A percentile compares a stretch with the other conserved stretches of the same genome.
Conservation (phyloP, 371 early-diverging fungal species). For the Smittium mucronatum region DNA sequence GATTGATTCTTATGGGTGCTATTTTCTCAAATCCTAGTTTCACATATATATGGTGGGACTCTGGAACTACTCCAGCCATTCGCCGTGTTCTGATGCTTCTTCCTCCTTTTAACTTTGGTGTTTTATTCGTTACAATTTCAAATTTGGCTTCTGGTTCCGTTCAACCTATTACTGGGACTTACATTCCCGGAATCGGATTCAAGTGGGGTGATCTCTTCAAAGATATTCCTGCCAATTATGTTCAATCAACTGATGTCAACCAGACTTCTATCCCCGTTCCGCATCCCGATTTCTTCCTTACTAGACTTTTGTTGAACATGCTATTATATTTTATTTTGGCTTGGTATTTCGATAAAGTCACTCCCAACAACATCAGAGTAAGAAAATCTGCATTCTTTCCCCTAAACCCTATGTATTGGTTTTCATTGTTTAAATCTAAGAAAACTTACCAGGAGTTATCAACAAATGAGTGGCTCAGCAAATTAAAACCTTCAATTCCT, state of each 20-base stretch:
- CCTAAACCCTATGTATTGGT: conserved; percentile 34
- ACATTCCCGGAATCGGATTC: conserved; percentile 49
- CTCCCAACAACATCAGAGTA: conserved; percentile 51
- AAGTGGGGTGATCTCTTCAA: conserved; percentile 36
- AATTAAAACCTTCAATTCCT: conserved; percentile 2
- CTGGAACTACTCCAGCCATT: background rate
- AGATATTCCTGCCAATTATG: conserved; percentile 18
- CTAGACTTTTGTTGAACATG: conserved; percentile 37
- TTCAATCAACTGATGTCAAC: conserved; percentile 27
- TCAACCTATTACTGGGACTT: conserved; percentile 53
- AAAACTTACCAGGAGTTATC: background rate
- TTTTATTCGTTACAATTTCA: conserved; percentile 6
- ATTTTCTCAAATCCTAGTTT: conserved; percentile 3
- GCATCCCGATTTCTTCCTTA: conserved; percentile 36
- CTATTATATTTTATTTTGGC: conserved; percentile 38
- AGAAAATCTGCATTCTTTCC: conserved; percentile 47
- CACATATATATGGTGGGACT: conserved; percentile 9
- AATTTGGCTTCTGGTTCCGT: conserved; percentile 17
- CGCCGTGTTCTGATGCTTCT: background rate
- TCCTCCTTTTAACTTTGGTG: conserved; percentile 11
- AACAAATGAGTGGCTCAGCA: background rate
- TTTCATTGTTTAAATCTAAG: background rate
- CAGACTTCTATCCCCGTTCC: conserved; percentile 29
- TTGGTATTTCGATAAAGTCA: conserved; percentile 38
- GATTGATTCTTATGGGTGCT: conserved; percentile 7